A percentile compares a stretch with the other conserved stretches of the same genome.
These are phyloP conservation scores for Aspergillus udagawae DNA, from an alignment of 2,329 filamentous ascomycete genomes.

Conservation along the genomic window DNA sequence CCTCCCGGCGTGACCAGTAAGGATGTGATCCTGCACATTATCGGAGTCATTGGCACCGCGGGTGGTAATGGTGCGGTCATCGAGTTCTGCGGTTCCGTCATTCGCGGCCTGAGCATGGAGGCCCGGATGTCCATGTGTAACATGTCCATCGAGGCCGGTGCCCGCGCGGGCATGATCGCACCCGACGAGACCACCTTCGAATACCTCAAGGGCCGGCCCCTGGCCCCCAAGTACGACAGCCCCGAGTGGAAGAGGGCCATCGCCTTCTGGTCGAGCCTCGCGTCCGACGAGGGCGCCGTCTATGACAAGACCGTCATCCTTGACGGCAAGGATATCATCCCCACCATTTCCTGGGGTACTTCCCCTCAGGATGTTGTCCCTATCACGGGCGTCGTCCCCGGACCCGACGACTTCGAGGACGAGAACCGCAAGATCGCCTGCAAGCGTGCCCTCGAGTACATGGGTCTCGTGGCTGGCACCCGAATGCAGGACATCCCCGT, in stretches of 20 bases:
- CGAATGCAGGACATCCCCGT: constrained; percentile 86
- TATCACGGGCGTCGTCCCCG: constrained; percentile 85
- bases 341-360: constrained; percentile 95
- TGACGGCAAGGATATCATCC: constrained; percentile 86
- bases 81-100: constrained; percentile 94
- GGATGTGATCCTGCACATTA: constrained; percentile 88
- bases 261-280: constrained; percentile 81
- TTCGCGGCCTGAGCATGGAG: constrained; percentile 86
- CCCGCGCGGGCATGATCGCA: constrained; percentile 92
- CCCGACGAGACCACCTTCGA: constrained; percentile 92
- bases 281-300: constrained; percentile 80
- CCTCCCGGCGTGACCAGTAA: constrained; percentile 91
- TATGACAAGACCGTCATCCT: constrained; percentile 89
- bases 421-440: constrained; percentile 77
- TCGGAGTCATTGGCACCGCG: constrained; percentile 90
- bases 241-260: constrained; percentile 86
- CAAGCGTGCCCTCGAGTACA: constrained; percentile 84
- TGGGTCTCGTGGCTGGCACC: constrained; percentile 84
- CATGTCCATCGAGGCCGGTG: constrained; percentile 97
- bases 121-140: constrained; percentile 99
- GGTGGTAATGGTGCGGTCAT: constrained; percentile 93
- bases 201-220: constrained; percentile 85
- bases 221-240: constrained; percentile 80
- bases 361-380: constrained; percentile 95
- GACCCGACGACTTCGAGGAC: constrained; percentile 79